These are phyloP conservation scores for Pseudozyma tsukubaensis DNA, from an alignment of 1,284 basidiomycete species.

Conservation along the genomic window DNA sequence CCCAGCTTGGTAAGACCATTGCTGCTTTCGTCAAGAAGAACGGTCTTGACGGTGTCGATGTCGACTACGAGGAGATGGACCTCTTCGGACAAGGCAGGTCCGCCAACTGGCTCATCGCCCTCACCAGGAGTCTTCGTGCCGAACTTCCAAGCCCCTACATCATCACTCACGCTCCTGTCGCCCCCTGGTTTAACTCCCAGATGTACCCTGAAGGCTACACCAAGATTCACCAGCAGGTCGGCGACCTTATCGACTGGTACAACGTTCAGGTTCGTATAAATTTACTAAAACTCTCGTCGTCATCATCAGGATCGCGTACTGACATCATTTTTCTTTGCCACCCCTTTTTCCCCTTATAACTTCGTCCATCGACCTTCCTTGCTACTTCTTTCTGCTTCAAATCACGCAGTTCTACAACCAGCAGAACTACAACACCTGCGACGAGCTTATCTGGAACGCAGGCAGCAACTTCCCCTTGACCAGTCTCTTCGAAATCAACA, in stretches of 20 bases:
- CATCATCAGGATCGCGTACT: too few relatives aligned
- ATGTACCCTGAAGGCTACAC: conserved; percentile 44
- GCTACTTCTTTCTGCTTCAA: background rate
- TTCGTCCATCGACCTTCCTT: background rate
- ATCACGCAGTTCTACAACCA: conserved; percentile 62
- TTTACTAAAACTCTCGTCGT: too few relatives aligned
- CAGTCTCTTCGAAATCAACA: conserved; percentile 76
- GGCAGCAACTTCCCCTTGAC: conserved; percentile 73
- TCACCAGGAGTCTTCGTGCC: conserved; percentile 69
- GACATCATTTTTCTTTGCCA: too few relatives aligned
- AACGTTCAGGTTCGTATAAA: conserved; percentile 69
- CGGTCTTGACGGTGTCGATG: conserved; percentile 74
- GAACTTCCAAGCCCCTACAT: conserved; percentile 70
- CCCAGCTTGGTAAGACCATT: conserved; percentile 38
- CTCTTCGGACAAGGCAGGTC: conserved; percentile 37
- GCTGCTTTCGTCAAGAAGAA: conserved; percentile 71
- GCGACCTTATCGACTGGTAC: conserved; percentile 70
- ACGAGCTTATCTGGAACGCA: conserved; percentile 73
- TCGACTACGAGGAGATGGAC: conserved; percentile 74
- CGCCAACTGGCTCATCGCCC: conserved; percentile 68
- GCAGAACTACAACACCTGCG: conserved; percentile 39
- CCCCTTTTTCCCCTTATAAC: background rate
- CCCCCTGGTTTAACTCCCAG: conserved; percentile 55
- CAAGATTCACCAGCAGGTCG: conserved; percentile 43
- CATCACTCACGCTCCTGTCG: conserved; percentile 64